Conservation (phyloP, 1,284 basidiomycete species). For the Ganoderma boninense region DNA sequence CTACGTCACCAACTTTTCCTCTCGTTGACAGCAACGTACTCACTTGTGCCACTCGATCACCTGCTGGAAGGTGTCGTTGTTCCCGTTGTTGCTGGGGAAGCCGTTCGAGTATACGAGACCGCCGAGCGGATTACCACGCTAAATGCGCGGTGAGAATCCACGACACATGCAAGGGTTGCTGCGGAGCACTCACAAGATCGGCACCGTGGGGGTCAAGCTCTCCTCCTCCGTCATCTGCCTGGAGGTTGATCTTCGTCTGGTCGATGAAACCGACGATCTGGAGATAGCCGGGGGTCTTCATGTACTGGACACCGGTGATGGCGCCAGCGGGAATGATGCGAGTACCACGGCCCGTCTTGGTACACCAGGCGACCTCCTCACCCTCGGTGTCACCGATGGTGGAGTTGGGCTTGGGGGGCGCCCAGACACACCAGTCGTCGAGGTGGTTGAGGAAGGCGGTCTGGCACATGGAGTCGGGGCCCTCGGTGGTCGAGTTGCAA, state of each 20-base stretch:
- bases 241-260: slow-evolving; percentile 65
- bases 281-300: slow-evolving; percentile 71
- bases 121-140: slow-evolving; percentile 63
- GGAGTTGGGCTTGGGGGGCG: slow-evolving; percentile 52
- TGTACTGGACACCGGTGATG: slow-evolving; percentile 71
- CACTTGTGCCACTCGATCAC: slow-evolving; percentile 56
- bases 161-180: background rate
- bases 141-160: background rate
- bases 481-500: slow-evolving; percentile 77
- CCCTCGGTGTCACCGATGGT: slow-evolving; percentile 74
- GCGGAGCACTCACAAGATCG: slow-evolving; percentile 36
- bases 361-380: slow-evolving; percentile 79
- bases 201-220: slow-evolving; percentile 69
- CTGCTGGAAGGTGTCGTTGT: slow-evolving; percentile 48
- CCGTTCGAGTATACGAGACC: slow-evolving; percentile 59
- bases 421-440: slow-evolving; percentile 74
- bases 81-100: slow-evolving; percentile 45
- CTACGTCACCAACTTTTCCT: background rate
- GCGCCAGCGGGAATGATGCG: slow-evolving; percentile 71
- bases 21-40: slow-evolving; percentile 25
- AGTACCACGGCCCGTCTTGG: slow-evolving; percentile 69
- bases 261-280: slow-evolving; percentile 71
- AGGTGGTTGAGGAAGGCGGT: slow-evolving; percentile 63
- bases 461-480: slow-evolving; percentile 68
- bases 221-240: slow-evolving; percentile 67